Percentiles rank a stretch among this genome's conserved stretches.
Conservation (phyloP, 352 stramenopile genomes). For the Phytopythium litorale region DNA sequence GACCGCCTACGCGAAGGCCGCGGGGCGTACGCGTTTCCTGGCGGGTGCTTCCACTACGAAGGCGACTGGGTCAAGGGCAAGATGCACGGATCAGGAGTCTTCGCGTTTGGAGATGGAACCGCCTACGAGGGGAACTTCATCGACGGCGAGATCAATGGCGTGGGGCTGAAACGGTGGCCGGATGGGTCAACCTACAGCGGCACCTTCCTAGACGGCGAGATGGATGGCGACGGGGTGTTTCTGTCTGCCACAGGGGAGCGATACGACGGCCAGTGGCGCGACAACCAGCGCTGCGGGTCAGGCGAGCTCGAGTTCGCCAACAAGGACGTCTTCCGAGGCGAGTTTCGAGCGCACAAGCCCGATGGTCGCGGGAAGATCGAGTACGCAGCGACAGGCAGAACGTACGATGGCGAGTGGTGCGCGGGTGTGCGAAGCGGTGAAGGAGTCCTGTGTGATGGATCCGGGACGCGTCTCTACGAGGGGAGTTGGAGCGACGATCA, state of each 20-base stretch:
- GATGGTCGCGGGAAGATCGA: constrained; percentile 34
- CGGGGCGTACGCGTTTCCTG: constrained; percentile 43
- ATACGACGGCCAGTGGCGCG: constrained; percentile 52
- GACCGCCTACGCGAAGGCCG: constrained; percentile 40
- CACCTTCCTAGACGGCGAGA: constrained; percentile 45
- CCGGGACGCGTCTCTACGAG: constrained; percentile 28
- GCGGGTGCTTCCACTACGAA: constrained; percentile 50
- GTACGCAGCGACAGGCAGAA: constrained; percentile 14
- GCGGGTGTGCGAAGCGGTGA: constrained; percentile 17
- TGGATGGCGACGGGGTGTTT: constrained; percentile 47
- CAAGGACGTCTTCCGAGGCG: constrained; percentile 35
- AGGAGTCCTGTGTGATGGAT: constrained; percentile 16
- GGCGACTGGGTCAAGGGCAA: constrained; percentile 57
- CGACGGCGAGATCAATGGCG: constrained; percentile 56
- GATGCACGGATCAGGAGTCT: constrained; percentile 52
- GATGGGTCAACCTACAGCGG: constrained; percentile 59
- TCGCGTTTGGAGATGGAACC: constrained; percentile 26
- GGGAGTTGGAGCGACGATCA: constrained; percentile 34
- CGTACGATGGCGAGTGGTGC: constrained; percentile 44
- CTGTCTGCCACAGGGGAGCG: constrained; percentile 34
- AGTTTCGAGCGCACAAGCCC: constrained; percentile 35
- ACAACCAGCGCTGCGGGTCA: constrained; percentile 39
- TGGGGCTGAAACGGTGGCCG: constrained; percentile 45
- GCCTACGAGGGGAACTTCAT: constrained; percentile 55
- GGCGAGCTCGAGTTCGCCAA: constrained; percentile 31